These are phyloP conservation scores for Shiraia sp. DNA, from an alignment of 2,329 filamentous ascomycete genomes.

Conservation along the genomic window DNA sequence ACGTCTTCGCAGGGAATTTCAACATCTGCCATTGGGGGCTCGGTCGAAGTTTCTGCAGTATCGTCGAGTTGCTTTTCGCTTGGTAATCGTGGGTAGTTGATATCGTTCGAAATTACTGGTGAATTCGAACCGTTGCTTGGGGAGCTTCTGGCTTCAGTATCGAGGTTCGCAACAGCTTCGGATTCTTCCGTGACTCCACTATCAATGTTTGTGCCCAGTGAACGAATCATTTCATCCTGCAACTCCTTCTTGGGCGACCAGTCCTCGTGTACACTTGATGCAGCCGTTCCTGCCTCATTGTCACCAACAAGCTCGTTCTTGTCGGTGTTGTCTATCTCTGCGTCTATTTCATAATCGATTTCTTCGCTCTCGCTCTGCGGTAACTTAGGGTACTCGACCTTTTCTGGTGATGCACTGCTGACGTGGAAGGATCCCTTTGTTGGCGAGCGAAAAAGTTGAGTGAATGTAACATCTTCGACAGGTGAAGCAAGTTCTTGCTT, in stretches of 20 bases:
- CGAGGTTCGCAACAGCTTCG: too few species aligned
- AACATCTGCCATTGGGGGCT: background rate
- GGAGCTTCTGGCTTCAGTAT: too few species aligned
- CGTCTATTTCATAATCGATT: background rate
- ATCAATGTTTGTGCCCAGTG: too few species aligned
- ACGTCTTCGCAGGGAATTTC: slow-evolving; percentile 1
- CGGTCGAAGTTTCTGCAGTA: background rate
- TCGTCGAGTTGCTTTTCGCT: background rate
- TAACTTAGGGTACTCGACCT: slow-evolving; percentile 22
- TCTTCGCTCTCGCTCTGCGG: slow-evolving; percentile 7
- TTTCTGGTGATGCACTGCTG: slow-evolving; percentile 6
- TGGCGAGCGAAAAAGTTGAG: slow-evolving; percentile 29
- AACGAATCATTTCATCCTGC: too few species aligned
- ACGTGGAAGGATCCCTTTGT: slow-evolving; percentile 4
- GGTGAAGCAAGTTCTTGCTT: slow-evolving; percentile 1
- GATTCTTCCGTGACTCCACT: too few species aligned
- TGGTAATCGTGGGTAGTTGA: background rate
- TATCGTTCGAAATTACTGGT: background rate
- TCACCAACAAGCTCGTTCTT: background rate
- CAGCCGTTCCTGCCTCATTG: background rate
- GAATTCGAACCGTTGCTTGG: background rate
- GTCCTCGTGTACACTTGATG: too few species aligned
- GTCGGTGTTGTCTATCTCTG: background rate
- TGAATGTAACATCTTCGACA: slow-evolving; percentile 23
- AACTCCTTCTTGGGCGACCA: too few species aligned